Evolutionary conservation across 2,329 filamentous ascomycete genomes (phyloP).

Genomic region (Phaeophleospora eucalypticola): DNA sequence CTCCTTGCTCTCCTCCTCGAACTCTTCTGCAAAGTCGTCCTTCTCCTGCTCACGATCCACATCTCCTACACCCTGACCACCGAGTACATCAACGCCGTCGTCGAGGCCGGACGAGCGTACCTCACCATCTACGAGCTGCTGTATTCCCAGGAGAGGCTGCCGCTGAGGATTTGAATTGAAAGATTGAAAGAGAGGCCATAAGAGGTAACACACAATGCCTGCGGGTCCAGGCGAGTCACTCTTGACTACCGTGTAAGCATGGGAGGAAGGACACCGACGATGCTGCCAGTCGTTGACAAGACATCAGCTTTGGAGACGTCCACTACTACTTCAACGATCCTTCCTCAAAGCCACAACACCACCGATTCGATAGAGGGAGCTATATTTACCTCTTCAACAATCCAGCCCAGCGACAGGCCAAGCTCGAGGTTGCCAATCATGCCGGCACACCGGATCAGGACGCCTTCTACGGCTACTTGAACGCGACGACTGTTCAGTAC

Average conservation of each 20-base stretch:
- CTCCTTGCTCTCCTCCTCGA: slow-evolving; percentile 13
- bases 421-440: slow-evolving; percentile 72
- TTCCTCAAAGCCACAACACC: slow-evolving; percentile 64
- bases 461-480: slow-evolving; percentile 67
- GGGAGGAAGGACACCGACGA: not conserved
- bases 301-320: slow-evolving; percentile 66
- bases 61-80: slow-evolving; percentile 15
- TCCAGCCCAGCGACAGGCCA: slow-evolving; percentile 60
- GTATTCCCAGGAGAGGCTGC: slow-evolving; percentile 20
- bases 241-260: slow-evolving; percentile 43
- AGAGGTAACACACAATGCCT: slow-evolving; percentile 37
- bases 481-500: slow-evolving; percentile 57
- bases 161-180: slow-evolving; percentile 10
- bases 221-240: slow-evolving; percentile 46
- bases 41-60: slow-evolving; percentile 15
- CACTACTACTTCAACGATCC: slow-evolving; percentile 76
- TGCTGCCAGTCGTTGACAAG: not conserved
- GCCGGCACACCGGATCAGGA: slow-evolving; percentile 73
- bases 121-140: slow-evolving; percentile 26
- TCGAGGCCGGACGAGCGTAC: slow-evolving; percentile 26
- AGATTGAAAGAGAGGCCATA: not conserved
- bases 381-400: slow-evolving; percentile 80
- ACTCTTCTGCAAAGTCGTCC: slow-evolving; percentile 12
- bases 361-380: slow-evolving; percentile 74
- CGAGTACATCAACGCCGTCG: slow-evolving; percentile 25